Conservation (phyloP, 2,329 filamentous ascomycete species). For the Aspergillus sp. region DNA sequence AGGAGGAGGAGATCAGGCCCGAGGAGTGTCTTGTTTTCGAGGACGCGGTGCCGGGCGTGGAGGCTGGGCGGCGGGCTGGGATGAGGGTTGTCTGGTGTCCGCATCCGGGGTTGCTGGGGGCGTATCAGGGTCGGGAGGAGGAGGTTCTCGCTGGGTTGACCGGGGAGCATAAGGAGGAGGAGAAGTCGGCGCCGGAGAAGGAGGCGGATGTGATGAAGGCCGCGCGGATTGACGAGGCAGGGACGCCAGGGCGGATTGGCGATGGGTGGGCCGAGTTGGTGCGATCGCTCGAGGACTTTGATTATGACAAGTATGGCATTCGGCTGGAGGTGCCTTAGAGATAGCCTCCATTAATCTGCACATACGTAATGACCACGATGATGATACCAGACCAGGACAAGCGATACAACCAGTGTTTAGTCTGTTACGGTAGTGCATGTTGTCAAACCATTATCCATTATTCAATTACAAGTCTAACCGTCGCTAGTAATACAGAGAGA, state of each 20-base stretch:
- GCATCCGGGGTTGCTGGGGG: constrained; percentile 65
- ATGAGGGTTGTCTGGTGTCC: constrained; percentile 95
- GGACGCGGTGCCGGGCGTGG: constrained; percentile 86
- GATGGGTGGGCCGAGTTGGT: constrained; percentile 53
- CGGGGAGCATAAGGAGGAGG: constrained; percentile 55
- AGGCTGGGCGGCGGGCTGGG: constrained; percentile 78
- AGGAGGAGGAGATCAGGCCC: constrained; percentile 55
- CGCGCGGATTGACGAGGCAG: constrained; percentile 31
- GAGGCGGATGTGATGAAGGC: constrained; percentile 32
- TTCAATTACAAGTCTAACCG: constrained; percentile 1
- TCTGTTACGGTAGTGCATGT: too few species aligned
- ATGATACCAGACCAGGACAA: too few species aligned
- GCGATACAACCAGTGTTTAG: too few species aligned
- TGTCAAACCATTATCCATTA: neutral
- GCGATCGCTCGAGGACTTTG: constrained; percentile 48
- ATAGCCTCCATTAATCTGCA: too few species aligned
- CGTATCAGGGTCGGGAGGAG: constrained; percentile 66
- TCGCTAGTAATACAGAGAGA: constrained; percentile 18
- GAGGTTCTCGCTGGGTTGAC: constrained; percentile 77
- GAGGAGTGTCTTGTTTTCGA: constrained; percentile 95
- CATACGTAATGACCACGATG: too few species aligned
- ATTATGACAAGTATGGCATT: constrained; percentile 53
- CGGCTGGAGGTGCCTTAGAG: too few species aligned
- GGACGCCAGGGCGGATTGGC: constrained; percentile 44
- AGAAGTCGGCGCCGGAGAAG: constrained; percentile 31